Evolutionary conservation across 148 eudicot genomes (phyloP).

Genomic region (Fagopyrum esculentum): DNA sequence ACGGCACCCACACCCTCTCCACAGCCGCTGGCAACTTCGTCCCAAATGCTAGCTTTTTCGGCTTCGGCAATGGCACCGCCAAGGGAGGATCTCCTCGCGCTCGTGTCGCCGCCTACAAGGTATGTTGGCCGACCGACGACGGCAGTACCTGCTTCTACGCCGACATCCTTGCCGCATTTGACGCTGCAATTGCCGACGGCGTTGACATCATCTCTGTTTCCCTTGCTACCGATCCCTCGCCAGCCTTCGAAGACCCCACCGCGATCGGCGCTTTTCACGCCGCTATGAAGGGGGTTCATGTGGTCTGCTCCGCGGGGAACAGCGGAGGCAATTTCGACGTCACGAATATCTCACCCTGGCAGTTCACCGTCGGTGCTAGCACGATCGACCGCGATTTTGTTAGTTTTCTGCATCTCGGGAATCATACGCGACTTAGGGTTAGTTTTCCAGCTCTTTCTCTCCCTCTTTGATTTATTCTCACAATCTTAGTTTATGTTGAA

Average conservation of each 20-base stretch:
- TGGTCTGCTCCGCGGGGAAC: slow-evolving; percentile 72
- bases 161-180: slow-evolving; percentile 16
- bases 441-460: too few species aligned
- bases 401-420: too few species aligned
- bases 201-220: too few species aligned
- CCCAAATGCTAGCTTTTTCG: slow-evolving; percentile 32
- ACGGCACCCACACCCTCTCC: slow-evolving; percentile 69
- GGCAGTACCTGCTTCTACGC: slow-evolving; percentile 34
- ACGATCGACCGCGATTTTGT: slow-evolving; percentile 47
- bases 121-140: slow-evolving; percentile 34
- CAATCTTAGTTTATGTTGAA: too few species aligned
- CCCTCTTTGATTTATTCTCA: too few species aligned
- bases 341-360: slow-evolving; percentile 64
- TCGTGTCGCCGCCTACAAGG: slow-evolving; percentile 70
- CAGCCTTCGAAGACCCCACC: slow-evolving; percentile 21
- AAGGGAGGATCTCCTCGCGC: slow-evolving; percentile 80
- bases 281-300: slow-evolving; percentile 35
- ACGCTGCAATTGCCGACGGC: too few species aligned
- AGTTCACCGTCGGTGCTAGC: slow-evolving; percentile 66
- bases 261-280: slow-evolving; percentile 66
- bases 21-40: slow-evolving; percentile 65
- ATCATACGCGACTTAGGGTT: too few species aligned
- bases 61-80: slow-evolving; percentile 40
- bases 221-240: too few species aligned
- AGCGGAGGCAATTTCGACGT: slow-evolving; percentile 38